Evolutionary conservation across 257 asterid species (phyloP), one percentile per base, ranked within the genome.

Genomic region (Jaltomata sinuosa): DNA sequence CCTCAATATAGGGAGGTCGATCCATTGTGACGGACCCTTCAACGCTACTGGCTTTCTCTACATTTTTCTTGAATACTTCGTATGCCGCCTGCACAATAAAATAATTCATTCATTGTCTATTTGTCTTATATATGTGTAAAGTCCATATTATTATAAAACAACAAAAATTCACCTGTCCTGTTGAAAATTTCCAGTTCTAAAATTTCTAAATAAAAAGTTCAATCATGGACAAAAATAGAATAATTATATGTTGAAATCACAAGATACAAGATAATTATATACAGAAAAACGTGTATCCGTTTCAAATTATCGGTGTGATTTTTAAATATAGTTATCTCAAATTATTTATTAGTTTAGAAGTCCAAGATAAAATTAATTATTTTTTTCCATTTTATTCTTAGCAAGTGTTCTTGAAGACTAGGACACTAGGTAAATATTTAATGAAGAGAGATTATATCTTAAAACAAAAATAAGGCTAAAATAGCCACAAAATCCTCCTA

Each of bases 1-100:
- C 98, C 94, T 93, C 98, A 16, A 93, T 87, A 3, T 86, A 84
- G 1, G 98, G 81, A 21, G 97, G 91, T 32, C 97, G 91, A 53
- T 94, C 97, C 19, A 90, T 87, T 67, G 81, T 82, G 67, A 85
- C 89, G 10, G 90, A 89, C 27, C 88, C 93, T 54, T 94, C 98
- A 25, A 92, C 38, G 34, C 84, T 93, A 40, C 87, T 89, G 21
- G 90, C 89, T 88, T 93, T 94, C 85, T 94, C 97, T 81, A 94
- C 95, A 85, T 90, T 92, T 90, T 89, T 93, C 93, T 90, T 94
- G 81, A 94, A 91, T 47, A 25, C 21, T 47, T 94, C 96, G 29
- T 91, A 94, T 14, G 89, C 90, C 25, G 92, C 62, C 95, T 94
- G 90, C 87, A 85, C 72, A 77, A 80, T n/a, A 7, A 34, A 32